A percentile compares a stretch with the other conserved stretches of the same genome.
Conservation (phyloP, 2,329 filamentous ascomycete genomes). For the Colletotrichum sp. region DNA sequence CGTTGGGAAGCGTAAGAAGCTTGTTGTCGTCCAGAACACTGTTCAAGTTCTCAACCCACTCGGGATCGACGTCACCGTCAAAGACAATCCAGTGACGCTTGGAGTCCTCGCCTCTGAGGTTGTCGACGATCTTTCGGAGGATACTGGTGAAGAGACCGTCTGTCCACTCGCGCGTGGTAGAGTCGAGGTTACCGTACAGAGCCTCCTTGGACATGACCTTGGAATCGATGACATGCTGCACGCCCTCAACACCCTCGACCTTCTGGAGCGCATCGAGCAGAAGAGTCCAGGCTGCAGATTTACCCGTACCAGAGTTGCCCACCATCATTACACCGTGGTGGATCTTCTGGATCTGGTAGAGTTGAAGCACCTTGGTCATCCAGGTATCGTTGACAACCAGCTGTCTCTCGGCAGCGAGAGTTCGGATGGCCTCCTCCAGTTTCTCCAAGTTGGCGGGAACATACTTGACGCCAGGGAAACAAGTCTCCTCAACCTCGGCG, state of each 20-base stretch:
- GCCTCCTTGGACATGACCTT: slow-evolving; percentile 99
- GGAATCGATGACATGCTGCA: slow-evolving; percentile 96
- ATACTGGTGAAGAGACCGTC: slow-evolving; percentile 98
- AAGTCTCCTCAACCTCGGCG: slow-evolving; percentile 79
- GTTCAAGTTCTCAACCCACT: slow-evolving; percentile 99
- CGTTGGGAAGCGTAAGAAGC: slow-evolving; percentile 93
- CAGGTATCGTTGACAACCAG: slow-evolving; percentile 91
- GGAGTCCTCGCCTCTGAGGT: slow-evolving; percentile 92
- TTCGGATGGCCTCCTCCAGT: slow-evolving; percentile 80
- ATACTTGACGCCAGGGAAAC: slow-evolving; percentile 93
- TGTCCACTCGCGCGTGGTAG: slow-evolving; percentile 97
- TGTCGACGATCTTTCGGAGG: slow-evolving; percentile 97
- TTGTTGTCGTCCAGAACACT: slow-evolving; percentile 99
- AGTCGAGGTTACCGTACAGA: slow-evolving; percentile 93
- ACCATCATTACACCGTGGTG: slow-evolving; percentile 99
- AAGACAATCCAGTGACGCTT: slow-evolving; percentile 99
- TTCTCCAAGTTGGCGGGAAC: slow-evolving; percentile 84
- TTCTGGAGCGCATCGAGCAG: slow-evolving; percentile 89
- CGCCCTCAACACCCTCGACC: slow-evolving; percentile 89
- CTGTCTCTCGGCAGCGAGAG: slow-evolving; percentile 83
- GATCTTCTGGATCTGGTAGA: slow-evolving; percentile 97
- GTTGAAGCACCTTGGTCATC: slow-evolving; percentile 96
- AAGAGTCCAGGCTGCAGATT: slow-evolving; percentile 93
- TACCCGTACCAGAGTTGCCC: slow-evolving; percentile 94
- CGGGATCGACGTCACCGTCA: slow-evolving; percentile 97